Base-by-base conservation (phyloP, 371 early-diverging fungal genomes). In the Apophysomyces sp. region DNA sequence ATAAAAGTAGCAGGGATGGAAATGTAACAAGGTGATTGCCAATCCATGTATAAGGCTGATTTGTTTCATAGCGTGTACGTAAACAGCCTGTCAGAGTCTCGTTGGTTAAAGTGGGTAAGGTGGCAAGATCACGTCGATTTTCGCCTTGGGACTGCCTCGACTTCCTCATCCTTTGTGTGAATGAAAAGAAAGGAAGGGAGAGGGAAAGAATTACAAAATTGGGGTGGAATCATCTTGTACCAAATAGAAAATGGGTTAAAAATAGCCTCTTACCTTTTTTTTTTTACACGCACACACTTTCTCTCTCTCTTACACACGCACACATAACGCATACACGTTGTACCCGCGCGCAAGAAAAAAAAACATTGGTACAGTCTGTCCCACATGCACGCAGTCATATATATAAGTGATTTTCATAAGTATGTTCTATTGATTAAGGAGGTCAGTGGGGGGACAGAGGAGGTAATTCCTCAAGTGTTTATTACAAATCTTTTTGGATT, bases 41-140 rank as follows among this genome's bases (percentile, higher is more conserved):
- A 52, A 93, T 78, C 52, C 82, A 79, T 51, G 91, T 88, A 63
- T 88, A 90, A 49, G 81, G 65, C 37, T 70, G 74, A 44, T 76
- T 81, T 32, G 74, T 67, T 41, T 82, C 81, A 61, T 85, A 83
- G 8, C 71, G 67, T 64, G 63, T 63, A 55, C 72, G 61, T 29
- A 92, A 69, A 40, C 79, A 80, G 2, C 67, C 52, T 13, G 82
- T 69, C 61, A 89, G 61, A 34, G 65, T 67, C 49, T 84, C 85
- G 26, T 60, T 63, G 32, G 70, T 65, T n/a, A 69, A 41, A 40
- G 60, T 63, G 9, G 69, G 59, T 39, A 81, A 55, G n/a, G 58
- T 66, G 4, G 73, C 30, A 36, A 81, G 62, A 60, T 81, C 79
- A 4, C 49, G 49, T 21, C 49, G 49, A 21, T n/a, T n/a, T 44